Conservation (phyloP, 1,139 yeast genomes). For the Debaryomycetaceae sp. region DNA sequence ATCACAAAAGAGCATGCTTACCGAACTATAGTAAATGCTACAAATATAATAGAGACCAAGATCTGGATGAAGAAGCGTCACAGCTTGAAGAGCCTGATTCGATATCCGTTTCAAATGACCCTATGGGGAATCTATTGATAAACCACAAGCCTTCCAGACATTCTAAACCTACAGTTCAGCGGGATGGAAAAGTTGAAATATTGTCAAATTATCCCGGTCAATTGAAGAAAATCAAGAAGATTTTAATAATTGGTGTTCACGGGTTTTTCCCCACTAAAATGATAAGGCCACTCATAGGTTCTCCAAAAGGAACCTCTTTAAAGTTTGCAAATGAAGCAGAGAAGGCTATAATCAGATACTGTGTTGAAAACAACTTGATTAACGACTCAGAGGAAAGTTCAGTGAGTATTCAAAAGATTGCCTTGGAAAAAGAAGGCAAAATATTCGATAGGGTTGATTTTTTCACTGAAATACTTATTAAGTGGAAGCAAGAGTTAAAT, state of each 20-base stretch:
- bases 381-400: conserved; percentile 33
- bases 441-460: conserved; percentile 81
- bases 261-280: conserved; percentile 91
- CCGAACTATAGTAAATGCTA: conserved; percentile 40
- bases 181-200: conserved; percentile 19
- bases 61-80: conserved; percentile 24
- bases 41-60: conserved; percentile 21
- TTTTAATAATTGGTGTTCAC: conserved; percentile 86
- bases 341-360: conserved; percentile 69
- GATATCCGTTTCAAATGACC: conserved; percentile 40
- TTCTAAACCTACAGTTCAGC: neutral
- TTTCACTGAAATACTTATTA: conserved; percentile 66
- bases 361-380: conserved; percentile 51
- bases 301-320: conserved; percentile 89
- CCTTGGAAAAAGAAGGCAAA: conserved; percentile 90
- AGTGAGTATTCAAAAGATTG: conserved; percentile 80
- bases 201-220: conserved; percentile 30
- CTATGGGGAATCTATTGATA: conserved; percentile 44
- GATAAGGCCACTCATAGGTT: conserved; percentile 82
- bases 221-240: conserved; percentile 42
- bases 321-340: conserved; percentile 89
- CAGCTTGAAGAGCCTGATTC: conserved; percentile 25
- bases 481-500: conserved; percentile 68
- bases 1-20: conserved; percentile 39
- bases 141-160: conserved; percentile 20